Evolutionary conservation across 305 asterid genomes (phyloP).

Genomic region (Fraxinus paxiana): DNA sequence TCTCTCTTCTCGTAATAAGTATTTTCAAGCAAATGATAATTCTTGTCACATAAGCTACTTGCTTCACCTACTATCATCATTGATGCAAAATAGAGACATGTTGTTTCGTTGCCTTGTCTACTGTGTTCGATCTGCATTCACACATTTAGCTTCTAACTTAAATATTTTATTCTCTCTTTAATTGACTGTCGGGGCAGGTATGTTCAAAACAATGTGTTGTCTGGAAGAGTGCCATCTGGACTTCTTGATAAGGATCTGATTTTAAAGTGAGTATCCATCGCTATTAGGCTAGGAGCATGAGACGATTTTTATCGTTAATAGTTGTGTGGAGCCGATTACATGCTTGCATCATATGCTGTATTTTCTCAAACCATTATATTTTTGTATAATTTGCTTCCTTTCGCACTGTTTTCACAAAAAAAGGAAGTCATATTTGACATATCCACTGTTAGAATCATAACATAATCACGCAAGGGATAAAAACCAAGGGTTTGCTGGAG

Average conservation of each 20-base stretch:
- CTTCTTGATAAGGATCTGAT: slow-evolving; percentile 57
- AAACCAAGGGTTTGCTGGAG: neutral
- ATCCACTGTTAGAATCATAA: neutral
- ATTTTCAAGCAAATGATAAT: neutral
- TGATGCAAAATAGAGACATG: neutral
- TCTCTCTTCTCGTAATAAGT: slow-evolving; percentile 1
- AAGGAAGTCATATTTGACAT: neutral
- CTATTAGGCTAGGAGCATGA: slow-evolving; percentile 1
- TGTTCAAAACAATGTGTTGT: slow-evolving; percentile 70
- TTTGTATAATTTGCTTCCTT: neutral
- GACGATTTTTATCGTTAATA: neutral
- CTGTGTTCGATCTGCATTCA: neutral
- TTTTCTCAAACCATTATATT: neutral
- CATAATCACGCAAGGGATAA: neutral
- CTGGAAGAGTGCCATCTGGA: slow-evolving; percentile 63
- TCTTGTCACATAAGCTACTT: neutral
- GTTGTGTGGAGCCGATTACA: neutral
- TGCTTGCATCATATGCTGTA: neutral
- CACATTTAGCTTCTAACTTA: neutral
- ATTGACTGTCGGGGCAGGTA: slow-evolving; percentile 50
- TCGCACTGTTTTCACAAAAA: neutral
- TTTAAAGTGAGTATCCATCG: slow-evolving; percentile 60
- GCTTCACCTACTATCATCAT: neutral
- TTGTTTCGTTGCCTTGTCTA: neutral
- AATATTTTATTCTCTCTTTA: slow-evolving; percentile 2